Evolutionary conservation across 2,329 filamentous ascomycete species (phyloP), one percentile per base, ranked within the genome.

Genomic region (Colletotrichum plurivorum): DNA sequence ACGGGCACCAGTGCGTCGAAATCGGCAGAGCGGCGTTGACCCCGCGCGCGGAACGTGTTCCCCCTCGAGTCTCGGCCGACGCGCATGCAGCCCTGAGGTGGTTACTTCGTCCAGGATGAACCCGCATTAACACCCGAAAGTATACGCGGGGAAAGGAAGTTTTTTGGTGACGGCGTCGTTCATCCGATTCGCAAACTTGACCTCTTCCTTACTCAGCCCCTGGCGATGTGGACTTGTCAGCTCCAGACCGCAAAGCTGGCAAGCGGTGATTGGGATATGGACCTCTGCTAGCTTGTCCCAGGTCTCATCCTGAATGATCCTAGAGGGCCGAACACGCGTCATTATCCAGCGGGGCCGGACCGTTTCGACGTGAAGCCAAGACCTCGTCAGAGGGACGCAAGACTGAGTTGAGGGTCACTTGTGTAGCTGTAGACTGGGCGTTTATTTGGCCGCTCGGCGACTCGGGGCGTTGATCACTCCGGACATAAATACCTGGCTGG

Each of bases 401-500:
- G 31, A 36, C 31, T 10, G 31, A 36, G 31, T 8, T 36, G 45
- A 56, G 8, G 39, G 12, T 41, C 48, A 36, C 18, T 8, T 25
- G 27, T n/a, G 13, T 55, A 10, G 53, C 25, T 48, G 43, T 9
- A 16, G 8, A 39, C 55, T 43, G 4, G 15, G n/a, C 16, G n/a
- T 10, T 31, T 16, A 18, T 18, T 16, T 22, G 22, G 58, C 36
- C 16, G 60, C 48, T 7, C 22, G 51, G 16, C 49, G 25, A 56
- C 48, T 46, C 27, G 41, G 31, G 41, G 48, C 54, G 61, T 59
- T 55, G 59, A 59, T 13, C 48, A 41, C 46, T 18, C 39, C 13
- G 18, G 25, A 43, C 56, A 61, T 54, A 65, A 65, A 68, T 68
- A 65, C 48, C 61, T 65, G 43, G 18, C 53, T 27, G 43, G 12